These are phyloP conservation scores for Colletotrichum plurivorum DNA, from an alignment of 2,329 filamentous ascomycete species.

Conservation along the genomic window DNA sequence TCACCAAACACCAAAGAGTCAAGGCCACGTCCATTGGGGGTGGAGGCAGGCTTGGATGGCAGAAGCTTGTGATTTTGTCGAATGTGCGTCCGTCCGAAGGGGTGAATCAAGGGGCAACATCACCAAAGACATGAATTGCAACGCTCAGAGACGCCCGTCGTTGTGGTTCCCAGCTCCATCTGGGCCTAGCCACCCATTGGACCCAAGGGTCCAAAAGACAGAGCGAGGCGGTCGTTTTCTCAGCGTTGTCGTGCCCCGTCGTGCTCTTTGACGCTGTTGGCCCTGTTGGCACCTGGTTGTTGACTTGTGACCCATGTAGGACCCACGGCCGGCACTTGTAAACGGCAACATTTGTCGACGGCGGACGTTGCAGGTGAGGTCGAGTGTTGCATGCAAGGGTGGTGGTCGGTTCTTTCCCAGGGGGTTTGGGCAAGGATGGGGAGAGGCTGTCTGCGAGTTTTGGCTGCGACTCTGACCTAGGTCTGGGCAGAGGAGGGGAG, in stretches of 20 bases:
- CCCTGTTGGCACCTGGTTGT: background rate
- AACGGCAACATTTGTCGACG: constrained; percentile 34
- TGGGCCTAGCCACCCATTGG: background rate
- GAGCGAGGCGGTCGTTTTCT: constrained; percentile 8
- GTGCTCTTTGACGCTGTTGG: too few relatives aligned
- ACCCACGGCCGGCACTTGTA: constrained; percentile 16
- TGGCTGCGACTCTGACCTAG: background rate
- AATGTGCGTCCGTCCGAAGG: constrained; percentile 29
- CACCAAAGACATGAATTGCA: constrained; percentile 11
- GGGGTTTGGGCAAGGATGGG: background rate
- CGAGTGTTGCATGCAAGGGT: constrained; percentile 13
- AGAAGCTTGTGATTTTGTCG: constrained; percentile 28
- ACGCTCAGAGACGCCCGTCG: background rate
- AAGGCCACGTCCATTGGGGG: background rate
- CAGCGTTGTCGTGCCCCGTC: background rate
- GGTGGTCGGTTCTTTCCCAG: background rate
- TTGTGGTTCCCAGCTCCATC: too few relatives aligned
- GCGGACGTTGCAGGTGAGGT: constrained; percentile 24
- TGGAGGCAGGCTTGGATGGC: constrained; percentile 23
- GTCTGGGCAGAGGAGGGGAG: background rate
- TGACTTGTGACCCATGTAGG: background rate
- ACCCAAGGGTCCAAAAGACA: constrained; percentile 2
- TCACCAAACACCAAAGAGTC: background rate
- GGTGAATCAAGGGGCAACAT: constrained; percentile 6
- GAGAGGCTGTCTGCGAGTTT: background rate